Percentiles rank a stretch among this genome's conserved stretches.
These are phyloP conservation scores for Claviceps africana DNA, from an alignment of 2,329 filamentous ascomycete species.

Conservation along the genomic window DNA sequence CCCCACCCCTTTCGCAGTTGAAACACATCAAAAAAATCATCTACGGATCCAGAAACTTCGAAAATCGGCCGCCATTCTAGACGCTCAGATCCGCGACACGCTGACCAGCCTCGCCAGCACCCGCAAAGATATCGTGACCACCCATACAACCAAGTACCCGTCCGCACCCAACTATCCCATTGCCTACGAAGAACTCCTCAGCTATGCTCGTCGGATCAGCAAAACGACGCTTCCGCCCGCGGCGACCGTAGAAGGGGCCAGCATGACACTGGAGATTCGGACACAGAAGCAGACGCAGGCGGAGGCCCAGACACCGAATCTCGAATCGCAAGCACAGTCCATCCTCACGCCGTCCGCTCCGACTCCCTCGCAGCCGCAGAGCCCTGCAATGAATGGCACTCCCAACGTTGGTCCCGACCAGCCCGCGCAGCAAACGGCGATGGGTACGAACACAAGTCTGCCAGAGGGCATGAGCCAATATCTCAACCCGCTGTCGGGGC, in stretches of 20 bases:
- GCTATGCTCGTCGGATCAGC: slow-evolving; percentile 66
- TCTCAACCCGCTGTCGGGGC: slow-evolving; percentile 41
- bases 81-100: slow-evolving; percentile 58
- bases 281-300: slow-evolving; percentile 7
- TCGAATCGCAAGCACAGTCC: slow-evolving; percentile 17
- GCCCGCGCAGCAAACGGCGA: slow-evolving; percentile 19
- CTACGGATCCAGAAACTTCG: slow-evolving; percentile 55
- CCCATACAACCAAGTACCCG: slow-evolving; percentile 43
- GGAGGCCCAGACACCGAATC: slow-evolving; percentile 9
- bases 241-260: slow-evolving; percentile 27
- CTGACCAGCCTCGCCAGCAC: slow-evolving; percentile 56
- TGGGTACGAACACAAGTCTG: slow-evolving; percentile 26
- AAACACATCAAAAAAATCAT: slow-evolving; percentile 63
- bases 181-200: slow-evolving; percentile 58
- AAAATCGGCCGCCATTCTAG: slow-evolving; percentile 47
- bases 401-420: slow-evolving; percentile 16
- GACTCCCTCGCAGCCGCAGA: slow-evolving; percentile 21
- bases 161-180: slow-evolving; percentile 39
- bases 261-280: slow-evolving; percentile 16
- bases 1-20: slow-evolving; percentile 46
- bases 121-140: slow-evolving; percentile 56
- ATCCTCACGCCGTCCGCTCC: slow-evolving; percentile 19
- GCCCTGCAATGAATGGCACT: slow-evolving; percentile 21
- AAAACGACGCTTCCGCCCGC: slow-evolving; percentile 64
- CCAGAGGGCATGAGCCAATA: slow-evolving; percentile 34